Evolutionary conservation across 306 rosid species (phyloP), one percentile per base, ranked within the genome.

Genomic region (Trifolium fragiferum): DNA sequence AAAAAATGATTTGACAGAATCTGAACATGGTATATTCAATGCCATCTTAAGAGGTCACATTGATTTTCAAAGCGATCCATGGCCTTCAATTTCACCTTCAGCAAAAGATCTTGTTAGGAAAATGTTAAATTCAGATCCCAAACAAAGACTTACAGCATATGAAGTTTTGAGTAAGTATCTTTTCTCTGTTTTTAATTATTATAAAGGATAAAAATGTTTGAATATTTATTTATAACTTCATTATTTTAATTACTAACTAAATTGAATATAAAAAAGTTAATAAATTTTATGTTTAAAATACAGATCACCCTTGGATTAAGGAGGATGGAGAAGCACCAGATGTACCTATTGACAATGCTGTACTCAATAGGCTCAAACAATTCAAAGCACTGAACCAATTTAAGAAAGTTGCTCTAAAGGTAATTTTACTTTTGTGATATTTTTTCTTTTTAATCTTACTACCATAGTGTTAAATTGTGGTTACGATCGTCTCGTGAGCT

Each of bases 1-100:
- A 8, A 50, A 8, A 15, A 19, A 4, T 74, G 41, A 1, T 54
- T 53, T 64, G 47, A 8, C 81, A 76, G 84, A 81, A 76, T 81
- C 84, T 1, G 84, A 81, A 70, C 77, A 81, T 70, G 81, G 84
- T 15, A 76, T 81, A 63, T 81, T 81, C 74, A 81, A 81, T 81
- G 77, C 84, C 35, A 81, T 81, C 35, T 75, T 90, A 70, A 86
- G 92, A 5, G 92, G 92, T 8, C 96, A 88, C 51, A 6, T 90
- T 35, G 96, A 90, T 69, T 92, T 92, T 66, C 64, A 87, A 30
- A 92, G 90, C 69, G 96, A 90, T 46, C 98, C 98, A 57, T 92
- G 98, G 98, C 98, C 98, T 20, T 68, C 92, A 15, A 84, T 92
- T 67, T 92, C 98, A n/a, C 49, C 81, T 6, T 80, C 87, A 78